Conservation (phyloP, 148 eudicot genomes). For the Silene latifolia region DNA sequence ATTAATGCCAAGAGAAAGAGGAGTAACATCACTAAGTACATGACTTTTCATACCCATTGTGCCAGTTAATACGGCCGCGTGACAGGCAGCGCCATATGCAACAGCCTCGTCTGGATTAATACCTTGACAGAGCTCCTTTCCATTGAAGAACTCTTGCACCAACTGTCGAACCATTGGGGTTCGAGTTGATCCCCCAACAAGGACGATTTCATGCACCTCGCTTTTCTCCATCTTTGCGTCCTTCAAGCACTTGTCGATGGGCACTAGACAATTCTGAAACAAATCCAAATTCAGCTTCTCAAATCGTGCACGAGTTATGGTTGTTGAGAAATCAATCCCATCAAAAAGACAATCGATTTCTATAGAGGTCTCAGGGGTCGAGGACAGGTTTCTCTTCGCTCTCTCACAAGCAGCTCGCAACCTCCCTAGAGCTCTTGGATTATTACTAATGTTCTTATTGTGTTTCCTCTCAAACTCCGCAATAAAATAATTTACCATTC, state of each 20-base stretch:
- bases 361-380: too few relatives aligned
- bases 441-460: too few relatives aligned
- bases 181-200: slow-evolving; percentile 20
- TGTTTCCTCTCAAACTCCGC: too few relatives aligned
- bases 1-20: slow-evolving; percentile 14
- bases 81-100: slow-evolving; percentile 18
- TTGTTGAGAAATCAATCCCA: too few relatives aligned
- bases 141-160: slow-evolving; percentile 5
- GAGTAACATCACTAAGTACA: slow-evolving; percentile 14
- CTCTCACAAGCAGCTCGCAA: too few relatives aligned
- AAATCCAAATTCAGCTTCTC: slow-evolving; percentile 8
- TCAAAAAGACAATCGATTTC: too few relatives aligned
- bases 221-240: neutral
- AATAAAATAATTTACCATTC: too few relatives aligned
- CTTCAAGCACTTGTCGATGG: neutral
- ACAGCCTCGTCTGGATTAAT: slow-evolving; percentile 19
- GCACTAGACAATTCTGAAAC: neutral
- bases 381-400: too few relatives aligned
- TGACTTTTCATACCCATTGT: too few relatives aligned
- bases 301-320: too few relatives aligned
- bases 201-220: slow-evolving; percentile 12
- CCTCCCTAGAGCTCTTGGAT: too few relatives aligned
- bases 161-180: slow-evolving; percentile 11
- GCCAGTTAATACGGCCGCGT: slow-evolving; percentile 13
- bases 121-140: slow-evolving; percentile 18